A percentile compares a stretch with the other conserved stretches of the same genome.
Conservation (phyloP, 1,284 basidiomycete species). For the Inonotus hispidus region DNA sequence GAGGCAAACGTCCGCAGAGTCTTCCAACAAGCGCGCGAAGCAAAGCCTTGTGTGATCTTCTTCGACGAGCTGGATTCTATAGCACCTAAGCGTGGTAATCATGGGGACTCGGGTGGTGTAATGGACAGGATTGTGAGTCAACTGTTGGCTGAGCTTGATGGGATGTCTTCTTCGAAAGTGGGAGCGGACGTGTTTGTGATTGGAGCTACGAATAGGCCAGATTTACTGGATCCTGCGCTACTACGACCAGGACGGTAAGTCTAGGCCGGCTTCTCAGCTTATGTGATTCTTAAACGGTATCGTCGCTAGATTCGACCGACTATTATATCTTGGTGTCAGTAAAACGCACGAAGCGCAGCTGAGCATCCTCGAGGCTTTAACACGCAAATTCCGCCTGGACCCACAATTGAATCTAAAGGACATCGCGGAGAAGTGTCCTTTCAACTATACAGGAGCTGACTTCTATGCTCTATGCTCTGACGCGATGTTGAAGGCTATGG, state of each 20-base stretch:
- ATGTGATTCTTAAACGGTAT: too few species aligned
- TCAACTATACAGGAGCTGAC: slow-evolving; percentile 96
- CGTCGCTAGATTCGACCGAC: slow-evolving; percentile 95
- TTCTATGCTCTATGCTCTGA: slow-evolving; percentile 98
- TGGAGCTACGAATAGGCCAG: slow-evolving; percentile 96
- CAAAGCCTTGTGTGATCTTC: slow-evolving; percentile 90
- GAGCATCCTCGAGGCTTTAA: slow-evolving; percentile 86
- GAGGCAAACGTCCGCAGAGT: slow-evolving; percentile 93
- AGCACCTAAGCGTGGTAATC: slow-evolving; percentile 92
- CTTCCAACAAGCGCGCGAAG: slow-evolving; percentile 88
- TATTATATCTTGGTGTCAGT: slow-evolving; percentile 95
- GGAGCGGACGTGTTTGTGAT: slow-evolving; percentile 87
- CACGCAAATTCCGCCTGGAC: slow-evolving; percentile 87
- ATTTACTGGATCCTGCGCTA: slow-evolving; percentile 90
- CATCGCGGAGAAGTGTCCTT: slow-evolving; percentile 78
- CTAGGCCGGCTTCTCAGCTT: background rate
- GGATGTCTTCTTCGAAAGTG: slow-evolving; percentile 64
- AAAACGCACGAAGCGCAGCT: slow-evolving; percentile 83
- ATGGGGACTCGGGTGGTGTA: slow-evolving; percentile 93
- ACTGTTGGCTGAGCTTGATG: slow-evolving; percentile 92
- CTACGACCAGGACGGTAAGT: slow-evolving; percentile 83
- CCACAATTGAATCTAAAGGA: slow-evolving; percentile 58
- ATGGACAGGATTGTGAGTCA: slow-evolving; percentile 98
- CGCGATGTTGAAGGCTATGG: slow-evolving; percentile 94
- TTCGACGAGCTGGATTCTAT: slow-evolving; percentile 98